phyloP scores from a whole-genome alignment of 441 rosid genomes.

The Corymbia calophylla region DNA sequence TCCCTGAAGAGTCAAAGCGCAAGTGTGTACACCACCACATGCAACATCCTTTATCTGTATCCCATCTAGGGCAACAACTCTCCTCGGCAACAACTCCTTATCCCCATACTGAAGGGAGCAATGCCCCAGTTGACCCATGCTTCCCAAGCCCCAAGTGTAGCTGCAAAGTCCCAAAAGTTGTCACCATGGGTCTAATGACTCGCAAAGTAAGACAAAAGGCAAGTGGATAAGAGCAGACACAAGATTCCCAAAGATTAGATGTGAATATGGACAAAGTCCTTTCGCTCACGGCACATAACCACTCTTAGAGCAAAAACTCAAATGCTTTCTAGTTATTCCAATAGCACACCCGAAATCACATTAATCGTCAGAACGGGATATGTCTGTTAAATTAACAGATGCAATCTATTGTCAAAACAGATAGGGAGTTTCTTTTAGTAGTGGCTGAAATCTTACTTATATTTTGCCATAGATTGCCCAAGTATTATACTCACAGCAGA shows the following conservation, averaged over 20 bases:
- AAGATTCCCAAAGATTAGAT: background rate
- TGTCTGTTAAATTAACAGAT: background rate
- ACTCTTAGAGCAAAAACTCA: background rate
- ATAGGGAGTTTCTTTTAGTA: background rate
- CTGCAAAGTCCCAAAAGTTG: conserved; percentile 30
- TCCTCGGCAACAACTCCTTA: conserved; percentile 85
- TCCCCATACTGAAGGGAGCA: conserved; percentile 84
- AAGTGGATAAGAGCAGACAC: background rate
- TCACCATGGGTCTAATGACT: background rate
- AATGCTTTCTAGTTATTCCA: background rate
- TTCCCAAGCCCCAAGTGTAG: conserved; percentile 96
- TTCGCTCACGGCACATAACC: background rate
- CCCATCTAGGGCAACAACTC: conserved; percentile 83
- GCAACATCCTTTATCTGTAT: conserved; percentile 55
- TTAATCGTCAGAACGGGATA: background rate
- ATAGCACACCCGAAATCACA: background rate
- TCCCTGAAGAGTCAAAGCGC: conserved; percentile 65
- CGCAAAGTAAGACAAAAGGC: background rate
- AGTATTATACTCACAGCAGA: background rate
- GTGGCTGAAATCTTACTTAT: background rate
- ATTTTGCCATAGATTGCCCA: background rate
- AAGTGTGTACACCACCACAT: conserved; percentile 95
- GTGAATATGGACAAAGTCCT: background rate
- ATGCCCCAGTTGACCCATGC: conserved; percentile 92
- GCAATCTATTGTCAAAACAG: background rate